phyloP scores from a whole-genome alignment of 208 protist genomes.

The Trypanosoma cruzi region DNA sequence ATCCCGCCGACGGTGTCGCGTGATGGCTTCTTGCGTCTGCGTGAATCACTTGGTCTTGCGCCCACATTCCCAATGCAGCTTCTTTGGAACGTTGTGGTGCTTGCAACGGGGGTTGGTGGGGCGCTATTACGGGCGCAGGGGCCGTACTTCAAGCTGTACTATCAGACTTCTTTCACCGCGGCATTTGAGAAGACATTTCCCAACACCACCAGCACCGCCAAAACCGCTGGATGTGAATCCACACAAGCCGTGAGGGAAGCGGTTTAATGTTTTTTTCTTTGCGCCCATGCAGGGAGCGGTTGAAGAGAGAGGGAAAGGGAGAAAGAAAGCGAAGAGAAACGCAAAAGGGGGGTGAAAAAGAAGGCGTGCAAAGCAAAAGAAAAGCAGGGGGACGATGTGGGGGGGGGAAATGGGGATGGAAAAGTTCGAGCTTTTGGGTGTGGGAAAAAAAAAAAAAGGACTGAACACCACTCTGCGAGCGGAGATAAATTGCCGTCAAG shows the following conservation, averaged over 20 bases:
- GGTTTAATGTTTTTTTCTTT: no score
- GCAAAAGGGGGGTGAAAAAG: no score
- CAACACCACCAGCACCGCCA: no score
- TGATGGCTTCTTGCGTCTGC: constrained; percentile 41
- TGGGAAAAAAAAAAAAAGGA: constrained; percentile 4
- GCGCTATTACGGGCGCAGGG: constrained; percentile 26
- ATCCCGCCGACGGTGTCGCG: constrained; percentile 48
- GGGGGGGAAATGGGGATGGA: not conserved
- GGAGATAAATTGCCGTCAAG: no score
- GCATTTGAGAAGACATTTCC: constrained; percentile 23
- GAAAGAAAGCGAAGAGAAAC: no score
- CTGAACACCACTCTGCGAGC: no score
- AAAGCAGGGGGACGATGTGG: not conserved
- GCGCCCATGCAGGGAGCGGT: no score
- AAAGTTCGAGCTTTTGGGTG: not conserved
- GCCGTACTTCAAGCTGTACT: constrained; percentile 21
- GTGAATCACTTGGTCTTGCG: constrained; percentile 46
- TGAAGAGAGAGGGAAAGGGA: not conserved
- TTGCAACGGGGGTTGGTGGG: constrained; percentile 48
- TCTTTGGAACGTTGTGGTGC: constrained; percentile 79
- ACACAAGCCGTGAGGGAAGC: not conserved
- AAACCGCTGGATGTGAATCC: not conserved
- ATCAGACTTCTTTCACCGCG: constrained; percentile 27
- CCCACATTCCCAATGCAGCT: constrained; percentile 51
- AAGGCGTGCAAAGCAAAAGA: not conserved